Base-by-base conservation (phyloP, 305 asterid genomes). In the Fraxinus greggii region DNA sequence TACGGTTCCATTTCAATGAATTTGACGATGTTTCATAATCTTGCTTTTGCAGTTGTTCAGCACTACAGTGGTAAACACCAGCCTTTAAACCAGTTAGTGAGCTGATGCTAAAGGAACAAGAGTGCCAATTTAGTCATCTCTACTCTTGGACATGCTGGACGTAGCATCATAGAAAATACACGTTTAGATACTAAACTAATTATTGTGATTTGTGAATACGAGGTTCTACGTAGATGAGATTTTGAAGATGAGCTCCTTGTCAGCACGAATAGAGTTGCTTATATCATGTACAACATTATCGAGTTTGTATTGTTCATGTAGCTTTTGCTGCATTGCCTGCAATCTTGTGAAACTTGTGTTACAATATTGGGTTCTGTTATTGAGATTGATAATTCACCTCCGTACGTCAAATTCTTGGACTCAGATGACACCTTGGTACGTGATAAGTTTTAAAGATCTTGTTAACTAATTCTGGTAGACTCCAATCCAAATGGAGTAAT, bases 41-140 rank as follows among this genome's bases (percentile, higher is more conserved):
- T 61, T 15, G 42, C 33, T n/a, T 84, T 35, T 36, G 82, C 35
- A 15, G 69, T 40, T 26, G 77, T 76, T 67, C 31, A 10, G 5
- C 9, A 19, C 42, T 28, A 33, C 38, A n/a, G 38, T 26, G 17
- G 72, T 51, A 5, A 76, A 42, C 67, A 21, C 15, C 33, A 3
- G 29, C 78, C 6, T 54, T 15, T 24, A 79, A 29, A 73, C 59
- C 75, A 35, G 76, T 36, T 48, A 51, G 12, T 45, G 29, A 54
- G 31, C 70, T 65, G 75, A 65, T 79, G 82, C 83, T 51, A 61
- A 38, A 67, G 81, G 54, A 81, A 82, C 40, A 78, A 61, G 32
- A 51, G 19, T 76, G 3, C 59, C 56, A 19, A 73, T 61, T 48
- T 3, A 59, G 9, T 1, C 35, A 19, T 35, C 67, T 54, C 15